Percentiles rank a stretch among this genome's conserved stretches.
phyloP scores from a whole-genome alignment of 164 flowering plant genomes.

The Pachysandra terminalis region DNA sequence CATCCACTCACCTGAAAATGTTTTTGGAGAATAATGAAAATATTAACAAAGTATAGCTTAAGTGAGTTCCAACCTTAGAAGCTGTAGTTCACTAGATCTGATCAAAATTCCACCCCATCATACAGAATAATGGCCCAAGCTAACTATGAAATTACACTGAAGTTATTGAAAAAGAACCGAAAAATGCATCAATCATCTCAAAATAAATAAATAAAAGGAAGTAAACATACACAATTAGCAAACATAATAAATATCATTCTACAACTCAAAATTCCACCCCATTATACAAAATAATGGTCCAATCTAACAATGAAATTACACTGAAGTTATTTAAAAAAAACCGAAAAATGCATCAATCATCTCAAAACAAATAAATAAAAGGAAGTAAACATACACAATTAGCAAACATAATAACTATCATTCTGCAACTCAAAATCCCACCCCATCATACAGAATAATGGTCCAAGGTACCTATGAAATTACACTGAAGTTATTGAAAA shows the following conservation, averaged over 20 bases:
- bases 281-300: background rate
- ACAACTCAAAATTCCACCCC: too few relatives aligned
- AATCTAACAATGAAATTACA: background rate
- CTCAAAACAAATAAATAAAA: background rate
- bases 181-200: background rate
- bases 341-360: background rate
- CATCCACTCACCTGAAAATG: conserved; percentile 77
- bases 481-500: background rate
- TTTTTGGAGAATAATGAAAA: background rate
- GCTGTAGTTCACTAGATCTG: background rate
- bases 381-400: too few relatives aligned
- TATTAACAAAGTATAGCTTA: background rate
- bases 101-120: background rate
- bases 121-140: background rate
- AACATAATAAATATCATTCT: background rate
- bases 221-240: background rate
- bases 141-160: background rate
- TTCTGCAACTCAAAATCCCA: background rate
- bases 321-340: background rate
- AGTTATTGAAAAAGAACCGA: background rate
- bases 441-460: background rate
- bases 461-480: background rate
- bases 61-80: background rate
- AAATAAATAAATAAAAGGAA: background rate
- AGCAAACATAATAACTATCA: background rate